Conservation (phyloP, 805 yeast species). For the Candida takata region DNA sequence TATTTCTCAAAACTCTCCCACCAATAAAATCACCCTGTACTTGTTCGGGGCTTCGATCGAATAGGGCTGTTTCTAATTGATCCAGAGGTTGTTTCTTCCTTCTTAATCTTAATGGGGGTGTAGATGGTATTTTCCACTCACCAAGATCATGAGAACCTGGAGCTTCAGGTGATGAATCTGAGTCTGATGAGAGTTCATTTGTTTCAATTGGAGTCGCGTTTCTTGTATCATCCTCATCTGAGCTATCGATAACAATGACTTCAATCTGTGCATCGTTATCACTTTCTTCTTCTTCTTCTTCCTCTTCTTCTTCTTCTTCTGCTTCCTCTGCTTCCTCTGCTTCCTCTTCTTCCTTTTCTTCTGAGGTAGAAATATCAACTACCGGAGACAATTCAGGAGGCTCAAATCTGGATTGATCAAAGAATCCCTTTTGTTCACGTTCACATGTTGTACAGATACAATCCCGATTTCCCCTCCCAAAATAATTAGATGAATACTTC, state of each 20-base stretch:
- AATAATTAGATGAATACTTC: conserved; percentile 34
- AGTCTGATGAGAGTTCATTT: neutral
- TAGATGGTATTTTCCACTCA: too few species aligned
- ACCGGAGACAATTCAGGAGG: conserved; percentile 5
- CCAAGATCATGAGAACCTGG: too few species aligned
- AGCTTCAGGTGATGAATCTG: neutral
- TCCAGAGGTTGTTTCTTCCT: neutral
- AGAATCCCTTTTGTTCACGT: conserved; percentile 25
- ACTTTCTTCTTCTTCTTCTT: conserved; percentile 6
- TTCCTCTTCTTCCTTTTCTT: too few species aligned
- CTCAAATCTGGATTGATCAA: conserved; percentile 13
- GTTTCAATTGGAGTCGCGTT: too few species aligned
- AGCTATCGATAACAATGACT: neutral
- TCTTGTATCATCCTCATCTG: too few species aligned
- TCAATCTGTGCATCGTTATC: neutral
- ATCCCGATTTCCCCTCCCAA: conserved; percentile 35
- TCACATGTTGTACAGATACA: conserved; percentile 42
- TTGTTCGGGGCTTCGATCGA: conserved; percentile 2
- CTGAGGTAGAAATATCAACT: conserved; percentile 2
- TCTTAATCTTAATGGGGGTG: too few species aligned
- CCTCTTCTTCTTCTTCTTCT: too few species aligned
- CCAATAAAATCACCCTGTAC: conserved; percentile 8
- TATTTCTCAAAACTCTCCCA: conserved; percentile 13
- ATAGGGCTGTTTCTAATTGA: neutral
- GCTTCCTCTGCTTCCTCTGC: too few species aligned